Evolutionary conservation across 306 rosid genomes (phyloP).

Genomic region (Hippophae gyantsensis): DNA sequence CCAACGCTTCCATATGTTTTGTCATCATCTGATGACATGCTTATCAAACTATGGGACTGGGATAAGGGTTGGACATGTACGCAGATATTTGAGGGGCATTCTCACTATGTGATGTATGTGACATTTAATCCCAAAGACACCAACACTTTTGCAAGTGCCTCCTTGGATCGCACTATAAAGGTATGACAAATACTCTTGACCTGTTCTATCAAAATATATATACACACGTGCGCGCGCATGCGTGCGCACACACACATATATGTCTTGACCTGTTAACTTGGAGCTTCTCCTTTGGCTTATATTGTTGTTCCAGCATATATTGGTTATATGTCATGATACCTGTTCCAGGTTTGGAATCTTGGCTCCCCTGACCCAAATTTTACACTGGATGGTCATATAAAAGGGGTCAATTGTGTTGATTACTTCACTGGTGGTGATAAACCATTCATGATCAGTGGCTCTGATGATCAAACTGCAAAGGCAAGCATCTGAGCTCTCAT

Average conservation of each 20-base stretch:
- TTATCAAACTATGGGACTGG: slow-evolving; percentile 99
- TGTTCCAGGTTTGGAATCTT: slow-evolving; percentile 88
- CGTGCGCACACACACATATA: too few relatives aligned
- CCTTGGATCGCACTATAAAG: slow-evolving; percentile 97
- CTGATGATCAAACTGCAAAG: slow-evolving; percentile 98
- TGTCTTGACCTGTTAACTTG: not conserved
- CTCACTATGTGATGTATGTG: slow-evolving; percentile 99
- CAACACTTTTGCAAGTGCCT: slow-evolving; percentile 99
- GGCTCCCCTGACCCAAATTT: slow-evolving; percentile 96
- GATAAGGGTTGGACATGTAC: slow-evolving; percentile 95
- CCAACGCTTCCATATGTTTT: slow-evolving; percentile 91
- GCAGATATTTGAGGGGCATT: slow-evolving; percentile 97
- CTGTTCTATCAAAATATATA: not conserved
- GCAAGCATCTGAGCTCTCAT: slow-evolving; percentile 22
- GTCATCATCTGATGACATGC: slow-evolving; percentile 98
- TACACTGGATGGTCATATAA: slow-evolving; percentile 89
- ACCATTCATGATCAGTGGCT: slow-evolving; percentile 87
- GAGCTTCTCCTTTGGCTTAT: not conserved
- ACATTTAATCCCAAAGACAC: slow-evolving; percentile 98
- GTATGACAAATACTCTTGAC: slow-evolving; percentile 23
- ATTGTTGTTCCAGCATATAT: slow-evolving; percentile 1
- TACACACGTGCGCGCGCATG: rapidly evolving
- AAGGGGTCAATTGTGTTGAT: slow-evolving; percentile 96
- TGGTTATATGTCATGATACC: slow-evolving; percentile 10
- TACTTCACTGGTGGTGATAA: slow-evolving; percentile 99